These are phyloP conservation scores for Hygrocybe punicea DNA, from an alignment of 768 basidiomycete species.

Conservation along the genomic window DNA sequence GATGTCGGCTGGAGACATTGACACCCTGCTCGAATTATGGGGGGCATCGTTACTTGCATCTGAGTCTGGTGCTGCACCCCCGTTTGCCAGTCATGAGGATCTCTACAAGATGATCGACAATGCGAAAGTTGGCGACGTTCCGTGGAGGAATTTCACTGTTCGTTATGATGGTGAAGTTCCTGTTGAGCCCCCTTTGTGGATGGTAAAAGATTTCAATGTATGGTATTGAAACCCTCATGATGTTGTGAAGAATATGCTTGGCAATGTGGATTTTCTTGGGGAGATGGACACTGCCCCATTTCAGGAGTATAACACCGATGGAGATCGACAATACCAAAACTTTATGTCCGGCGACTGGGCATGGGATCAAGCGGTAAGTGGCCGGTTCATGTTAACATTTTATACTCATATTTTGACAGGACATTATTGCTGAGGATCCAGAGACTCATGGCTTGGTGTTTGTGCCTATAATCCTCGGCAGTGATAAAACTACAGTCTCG, in stretches of 20 bases:
- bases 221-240: conserved; percentile 32
- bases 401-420: conserved; percentile 18
- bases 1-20: neutral
- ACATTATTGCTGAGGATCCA: conserved; percentile 23
- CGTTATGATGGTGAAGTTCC: conserved; percentile 17
- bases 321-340: conserved; percentile 27
- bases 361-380: conserved; percentile 32
- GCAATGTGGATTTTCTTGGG: conserved; percentile 33
- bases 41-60: neutral
- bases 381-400: neutral
- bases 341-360: conserved; percentile 42
- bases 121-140: conserved; percentile 20
- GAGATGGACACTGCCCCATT: conserved; percentile 35
- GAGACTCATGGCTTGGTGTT: conserved; percentile 30
- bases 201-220: conserved; percentile 24
- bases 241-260: conserved; percentile 30
- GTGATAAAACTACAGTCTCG: conserved; percentile 44
- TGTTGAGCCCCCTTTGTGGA: conserved; percentile 32
- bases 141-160: conserved; percentile 25
- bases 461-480: conserved; percentile 33
- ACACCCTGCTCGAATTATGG: neutral
- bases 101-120: conserved; percentile 25
- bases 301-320: conserved; percentile 21
- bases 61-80: conserved; percentile 11
- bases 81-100: conserved; percentile 21